Evolutionary conservation across 352 stramenopile genomes (phyloP).

Genomic region (Phytophthora vignae): DNA sequence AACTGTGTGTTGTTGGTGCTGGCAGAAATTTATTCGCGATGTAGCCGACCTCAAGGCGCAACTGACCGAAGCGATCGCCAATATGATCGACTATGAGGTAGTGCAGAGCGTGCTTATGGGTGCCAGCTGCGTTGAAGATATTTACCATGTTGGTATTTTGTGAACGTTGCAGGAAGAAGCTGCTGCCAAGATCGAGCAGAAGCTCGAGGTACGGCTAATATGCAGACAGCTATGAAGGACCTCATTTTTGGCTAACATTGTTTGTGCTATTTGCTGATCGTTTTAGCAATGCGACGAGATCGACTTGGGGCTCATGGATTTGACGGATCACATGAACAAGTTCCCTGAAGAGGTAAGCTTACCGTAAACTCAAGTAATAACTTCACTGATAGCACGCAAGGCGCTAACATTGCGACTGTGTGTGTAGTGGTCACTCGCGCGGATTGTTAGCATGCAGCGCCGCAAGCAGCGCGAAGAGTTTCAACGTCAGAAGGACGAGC

Average conservation of each 20-base stretch:
- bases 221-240: too few species aligned
- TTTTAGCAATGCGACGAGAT: conserved; percentile 84
- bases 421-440: conserved; percentile 67
- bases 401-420: not conserved
- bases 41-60: conserved; percentile 61
- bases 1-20: conserved; percentile 14
- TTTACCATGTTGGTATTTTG: conserved; percentile 2
- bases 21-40: conserved; percentile 74
- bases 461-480: conserved; percentile 68
- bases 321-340: conserved; percentile 70
- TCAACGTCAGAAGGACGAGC: conserved; percentile 70
- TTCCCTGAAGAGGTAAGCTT: conserved; percentile 73
- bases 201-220: conserved; percentile 61
- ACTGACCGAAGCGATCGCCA: conserved; percentile 54
- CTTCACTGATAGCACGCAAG: not conserved
- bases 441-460: conserved; percentile 57
- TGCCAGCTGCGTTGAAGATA: not conserved
- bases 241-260: conserved; percentile 2
- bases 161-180: conserved; percentile 52
- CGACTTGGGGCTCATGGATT: conserved; percentile 78
- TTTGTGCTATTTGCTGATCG: conserved; percentile 9
- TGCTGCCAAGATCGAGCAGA: conserved; percentile 70
- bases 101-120: not conserved
- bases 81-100: conserved; percentile 77
- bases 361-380: not conserved